phyloP scores from a whole-genome alignment of 176 grass and related monocot genomes.

The Dendrocalamus sinicus region DNA sequence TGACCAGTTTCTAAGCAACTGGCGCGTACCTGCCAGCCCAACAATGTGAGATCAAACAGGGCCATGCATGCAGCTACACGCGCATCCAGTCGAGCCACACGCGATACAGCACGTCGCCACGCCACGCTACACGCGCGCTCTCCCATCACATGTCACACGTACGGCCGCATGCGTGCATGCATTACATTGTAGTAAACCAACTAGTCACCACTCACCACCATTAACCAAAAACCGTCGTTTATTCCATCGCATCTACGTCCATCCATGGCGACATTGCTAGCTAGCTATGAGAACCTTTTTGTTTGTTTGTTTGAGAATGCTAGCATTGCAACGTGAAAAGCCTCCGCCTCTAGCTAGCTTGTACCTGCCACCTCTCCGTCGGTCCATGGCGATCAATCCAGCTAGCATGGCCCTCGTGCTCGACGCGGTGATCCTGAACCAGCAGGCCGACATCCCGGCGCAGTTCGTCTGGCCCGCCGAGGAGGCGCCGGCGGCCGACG shows the following conservation, averaged over 20 bases:
- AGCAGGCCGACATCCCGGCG: conserved; percentile 52
- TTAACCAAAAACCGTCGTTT: not conserved
- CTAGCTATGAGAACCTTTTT: not conserved
- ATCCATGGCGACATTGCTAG: not conserved
- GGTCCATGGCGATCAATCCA: not conserved
- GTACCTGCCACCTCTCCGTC: not conserved
- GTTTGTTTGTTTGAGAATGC: too few species aligned
- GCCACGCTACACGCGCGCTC: not conserved
- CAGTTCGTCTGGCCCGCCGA: conserved; percentile 84
- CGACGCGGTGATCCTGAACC: conserved; percentile 59
- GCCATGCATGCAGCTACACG: not conserved
- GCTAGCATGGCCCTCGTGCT: conserved; percentile 39
- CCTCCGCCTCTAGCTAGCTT: not conserved
- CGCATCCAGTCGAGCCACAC: not conserved
- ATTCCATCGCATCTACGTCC: not conserved
- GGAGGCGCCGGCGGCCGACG: conserved; percentile 48
- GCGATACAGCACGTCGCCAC: not conserved
- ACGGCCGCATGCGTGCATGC: not conserved
- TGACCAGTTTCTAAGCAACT: too few species aligned
- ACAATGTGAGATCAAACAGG: not conserved
- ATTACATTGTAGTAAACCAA: not conserved
- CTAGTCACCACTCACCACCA: not conserved
- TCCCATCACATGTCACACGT: not conserved
- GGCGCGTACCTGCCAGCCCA: not conserved
- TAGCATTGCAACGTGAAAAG: too few species aligned